phyloP scores from a whole-genome alignment of 2,329 filamentous ascomycete species.

The Amylocarpus encephaloides region DNA sequence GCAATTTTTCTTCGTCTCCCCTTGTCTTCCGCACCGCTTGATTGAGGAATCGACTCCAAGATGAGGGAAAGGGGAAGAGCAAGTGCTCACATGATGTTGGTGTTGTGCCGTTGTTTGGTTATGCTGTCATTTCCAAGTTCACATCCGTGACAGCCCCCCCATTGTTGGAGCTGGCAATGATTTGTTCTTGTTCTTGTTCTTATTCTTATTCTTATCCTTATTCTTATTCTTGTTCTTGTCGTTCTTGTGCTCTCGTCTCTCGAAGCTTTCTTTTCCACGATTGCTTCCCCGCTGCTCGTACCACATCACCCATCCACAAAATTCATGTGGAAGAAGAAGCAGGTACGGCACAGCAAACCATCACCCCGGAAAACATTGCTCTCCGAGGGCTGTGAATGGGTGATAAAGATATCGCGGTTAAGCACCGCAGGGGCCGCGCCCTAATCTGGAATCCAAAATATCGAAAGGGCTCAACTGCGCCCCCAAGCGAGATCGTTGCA shows the following conservation, averaged over 20 bases:
- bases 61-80: not conserved
- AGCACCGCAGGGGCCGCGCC: not conserved
- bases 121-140: not conserved
- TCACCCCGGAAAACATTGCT: not conserved
- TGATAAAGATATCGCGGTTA: constrained; percentile 1
- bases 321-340: too few species aligned
- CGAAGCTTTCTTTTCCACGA: too few species aligned
- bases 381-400: not conserved
- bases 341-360: not conserved
- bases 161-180: too few species aligned
- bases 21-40: too few species aligned
- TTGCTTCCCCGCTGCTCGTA: too few species aligned
- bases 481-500: constrained; percentile 3
- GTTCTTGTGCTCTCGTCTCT: too few species aligned
- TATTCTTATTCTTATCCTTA: too few species aligned
- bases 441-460: constrained; percentile 1
- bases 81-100: not conserved
- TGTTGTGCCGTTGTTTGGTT: not conserved
- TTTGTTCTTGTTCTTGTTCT: too few species aligned
- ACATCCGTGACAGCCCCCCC: not conserved
- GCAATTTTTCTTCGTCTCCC: too few species aligned
- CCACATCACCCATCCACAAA: too few species aligned
- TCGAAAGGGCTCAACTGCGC: constrained; percentile 7
- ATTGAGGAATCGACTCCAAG: too few species aligned
- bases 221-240: too few species aligned